A percentile compares a stretch with the other conserved stretches of the same genome.
These are phyloP conservation scores for Aspergillus clavatus DNA, from an alignment of 2,329 filamentous ascomycete genomes.

Conservation along the genomic window DNA sequence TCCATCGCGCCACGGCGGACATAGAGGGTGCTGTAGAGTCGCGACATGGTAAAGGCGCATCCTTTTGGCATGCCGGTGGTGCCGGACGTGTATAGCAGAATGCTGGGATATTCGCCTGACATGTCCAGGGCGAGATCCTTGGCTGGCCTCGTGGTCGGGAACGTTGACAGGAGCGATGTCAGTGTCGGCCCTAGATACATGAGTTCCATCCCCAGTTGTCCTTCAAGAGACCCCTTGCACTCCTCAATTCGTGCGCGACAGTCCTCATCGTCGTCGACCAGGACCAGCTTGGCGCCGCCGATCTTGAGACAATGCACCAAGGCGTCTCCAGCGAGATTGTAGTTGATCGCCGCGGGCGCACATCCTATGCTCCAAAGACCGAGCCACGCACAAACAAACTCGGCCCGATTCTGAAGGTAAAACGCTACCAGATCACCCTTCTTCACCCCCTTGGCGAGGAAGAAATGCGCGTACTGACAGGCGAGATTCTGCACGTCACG, in stretches of 20 bases:
- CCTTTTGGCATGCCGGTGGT: slow-evolving; percentile 74
- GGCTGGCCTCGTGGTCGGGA: slow-evolving; percentile 49
- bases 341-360: slow-evolving; percentile 67
- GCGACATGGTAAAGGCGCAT: slow-evolving; percentile 54
- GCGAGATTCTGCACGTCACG: slow-evolving; percentile 51
- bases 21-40: slow-evolving; percentile 38
- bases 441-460: slow-evolving; percentile 54
- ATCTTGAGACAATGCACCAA: slow-evolving; percentile 62
- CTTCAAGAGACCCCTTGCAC: slow-evolving; percentile 44
- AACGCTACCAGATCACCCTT: slow-evolving; percentile 59
- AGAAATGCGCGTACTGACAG: slow-evolving; percentile 60
- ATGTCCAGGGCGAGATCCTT: slow-evolving; percentile 53
- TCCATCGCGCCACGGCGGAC: slow-evolving; percentile 30
- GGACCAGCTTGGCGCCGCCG: slow-evolving; percentile 51
- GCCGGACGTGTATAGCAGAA: slow-evolving; percentile 69
- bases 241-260: slow-evolving; percentile 56
- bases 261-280: slow-evolving; percentile 55
- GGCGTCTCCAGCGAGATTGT: slow-evolving; percentile 60
- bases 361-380: slow-evolving; percentile 62
- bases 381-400: slow-evolving; percentile 63
- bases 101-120: slow-evolving; percentile 52
- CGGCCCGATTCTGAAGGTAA: slow-evolving; percentile 63
- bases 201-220: slow-evolving; percentile 56
- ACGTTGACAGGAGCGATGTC: slow-evolving; percentile 45
- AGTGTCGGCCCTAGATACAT: slow-evolving; percentile 49